phyloP scores from a whole-genome alignment of 1,284 basidiomycete genomes.

The Trametes polyzona region DNA sequence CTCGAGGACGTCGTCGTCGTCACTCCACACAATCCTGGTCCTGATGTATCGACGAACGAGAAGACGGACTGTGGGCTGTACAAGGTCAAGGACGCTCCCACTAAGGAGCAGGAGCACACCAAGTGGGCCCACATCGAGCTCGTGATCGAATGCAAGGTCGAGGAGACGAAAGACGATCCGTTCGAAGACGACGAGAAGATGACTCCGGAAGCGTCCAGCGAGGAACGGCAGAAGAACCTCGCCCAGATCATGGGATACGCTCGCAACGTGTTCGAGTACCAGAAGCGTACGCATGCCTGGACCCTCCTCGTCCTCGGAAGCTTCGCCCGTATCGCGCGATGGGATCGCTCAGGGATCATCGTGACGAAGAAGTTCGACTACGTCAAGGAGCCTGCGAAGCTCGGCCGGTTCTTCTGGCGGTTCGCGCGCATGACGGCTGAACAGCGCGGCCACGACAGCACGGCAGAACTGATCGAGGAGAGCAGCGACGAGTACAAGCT shows the following conservation, averaged over 20 bases:
- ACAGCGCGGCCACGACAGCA: constrained; percentile 6
- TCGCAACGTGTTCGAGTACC: background rate
- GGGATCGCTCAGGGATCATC: constrained; percentile 13
- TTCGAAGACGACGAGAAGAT: background rate
- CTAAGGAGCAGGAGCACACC: background rate
- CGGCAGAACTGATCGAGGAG: background rate
- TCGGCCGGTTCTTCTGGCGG: constrained; percentile 16
- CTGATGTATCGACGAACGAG: background rate
- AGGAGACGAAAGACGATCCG: background rate
- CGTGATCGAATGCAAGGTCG: too few relatives aligned
- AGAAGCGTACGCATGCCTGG: constrained; percentile 7
- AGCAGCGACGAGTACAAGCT: background rate
- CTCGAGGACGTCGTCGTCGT: too few relatives aligned
- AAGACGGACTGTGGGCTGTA: too few relatives aligned
- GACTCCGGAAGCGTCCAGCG: background rate
- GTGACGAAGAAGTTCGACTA: constrained; percentile 16
- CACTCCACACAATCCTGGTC: too few relatives aligned
- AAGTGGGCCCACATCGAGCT: background rate
- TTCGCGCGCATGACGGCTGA: background rate
- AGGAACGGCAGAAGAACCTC: background rate
- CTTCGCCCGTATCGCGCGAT: constrained; percentile 8
- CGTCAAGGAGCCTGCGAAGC: background rate
- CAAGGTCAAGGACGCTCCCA: too few relatives aligned
- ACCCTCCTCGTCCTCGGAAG: constrained; percentile 2
- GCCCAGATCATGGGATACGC: constrained; percentile 7